A percentile compares a stretch with the other conserved stretches of the same genome.
Evolutionary conservation across 306 rosid genomes (phyloP).

Genomic region (Sicyos baderoa): DNA sequence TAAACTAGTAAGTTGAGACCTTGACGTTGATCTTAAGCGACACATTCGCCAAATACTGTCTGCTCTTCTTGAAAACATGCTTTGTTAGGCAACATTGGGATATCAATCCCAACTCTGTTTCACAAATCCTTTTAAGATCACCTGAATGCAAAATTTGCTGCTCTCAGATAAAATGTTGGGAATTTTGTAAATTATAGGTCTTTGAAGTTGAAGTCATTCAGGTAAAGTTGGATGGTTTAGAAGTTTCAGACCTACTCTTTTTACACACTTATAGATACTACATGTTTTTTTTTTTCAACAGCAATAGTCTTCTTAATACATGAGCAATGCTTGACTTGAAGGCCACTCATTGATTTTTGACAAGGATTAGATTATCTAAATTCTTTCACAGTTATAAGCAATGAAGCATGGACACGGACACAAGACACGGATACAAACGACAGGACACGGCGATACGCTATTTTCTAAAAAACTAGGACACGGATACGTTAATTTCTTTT

Average conservation of each 20-base stretch:
- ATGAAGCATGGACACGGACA: too few species aligned
- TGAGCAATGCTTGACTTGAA: neutral
- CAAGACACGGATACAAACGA: too few species aligned
- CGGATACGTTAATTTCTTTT: too few species aligned
- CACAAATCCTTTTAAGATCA: slow-evolving; percentile 62
- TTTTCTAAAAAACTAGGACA: too few species aligned
- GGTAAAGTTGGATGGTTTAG: neutral
- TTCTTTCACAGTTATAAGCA: neutral
- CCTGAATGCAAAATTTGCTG: slow-evolving; percentile 26
- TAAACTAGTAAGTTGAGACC: slow-evolving; percentile 24
- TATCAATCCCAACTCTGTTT: slow-evolving; percentile 53
- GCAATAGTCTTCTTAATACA: neutral
- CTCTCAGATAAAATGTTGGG: neutral
- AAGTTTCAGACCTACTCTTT: neutral
- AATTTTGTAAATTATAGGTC: neutral
- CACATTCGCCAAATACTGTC: slow-evolving; percentile 60
- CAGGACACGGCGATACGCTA: too few species aligned
- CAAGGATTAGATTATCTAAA: neutral
- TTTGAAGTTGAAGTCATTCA: neutral
- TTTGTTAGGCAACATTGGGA: slow-evolving; percentile 68
- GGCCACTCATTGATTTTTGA: neutral
- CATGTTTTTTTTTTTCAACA: neutral
- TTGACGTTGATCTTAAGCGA: slow-evolving; percentile 60
- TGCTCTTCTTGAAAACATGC: slow-evolving; percentile 48
- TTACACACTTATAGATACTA: neutral